These are phyloP conservation scores for Sarcodon aspratus DNA, from an alignment of 768 basidiomycete species.

Conservation along the genomic window DNA sequence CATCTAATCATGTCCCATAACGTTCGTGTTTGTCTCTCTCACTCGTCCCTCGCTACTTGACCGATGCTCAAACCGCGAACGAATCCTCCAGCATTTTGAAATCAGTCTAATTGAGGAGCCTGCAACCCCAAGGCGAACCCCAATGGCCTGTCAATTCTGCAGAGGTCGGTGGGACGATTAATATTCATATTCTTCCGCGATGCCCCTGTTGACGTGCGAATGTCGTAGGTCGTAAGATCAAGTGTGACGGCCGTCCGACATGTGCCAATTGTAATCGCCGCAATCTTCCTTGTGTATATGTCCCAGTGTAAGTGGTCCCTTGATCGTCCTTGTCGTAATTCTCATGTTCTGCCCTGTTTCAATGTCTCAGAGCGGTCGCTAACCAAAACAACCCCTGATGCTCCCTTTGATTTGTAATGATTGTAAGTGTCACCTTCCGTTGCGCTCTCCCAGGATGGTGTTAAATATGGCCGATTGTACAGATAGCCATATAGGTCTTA, in stretches of 20 bases:
- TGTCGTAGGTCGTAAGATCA: slow-evolving; percentile 50
- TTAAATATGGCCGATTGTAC: too few species aligned
- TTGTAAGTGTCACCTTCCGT: too few species aligned
- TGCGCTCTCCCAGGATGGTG: too few species aligned
- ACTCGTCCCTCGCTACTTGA: too few species aligned
- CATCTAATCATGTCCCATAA: too few species aligned
- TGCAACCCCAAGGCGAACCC: slow-evolving; percentile 32
- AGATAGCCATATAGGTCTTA: too few species aligned
- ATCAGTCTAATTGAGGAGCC: slow-evolving; percentile 1
- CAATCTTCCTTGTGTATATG: slow-evolving; percentile 44
- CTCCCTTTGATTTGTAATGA: not conserved
- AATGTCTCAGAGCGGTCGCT: too few species aligned
- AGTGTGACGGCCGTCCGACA: slow-evolving; percentile 61
- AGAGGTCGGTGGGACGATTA: slow-evolving; percentile 31
- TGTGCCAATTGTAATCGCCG: slow-evolving; percentile 59
- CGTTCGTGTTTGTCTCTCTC: too few species aligned
- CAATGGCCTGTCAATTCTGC: slow-evolving; percentile 71
- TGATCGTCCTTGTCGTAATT: not conserved
- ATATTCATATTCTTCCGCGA: slow-evolving; percentile 1
- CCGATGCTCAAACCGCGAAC: too few species aligned
- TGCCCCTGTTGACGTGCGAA: not conserved
- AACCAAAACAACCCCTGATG: too few species aligned
- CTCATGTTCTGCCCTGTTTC: too few species aligned
- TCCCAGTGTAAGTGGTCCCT: slow-evolving; percentile 47
- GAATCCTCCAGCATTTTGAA: too few species aligned